phyloP scores from a whole-genome alignment of 2,329 filamentous ascomycete species.

The Fusarium subtropicale region DNA sequence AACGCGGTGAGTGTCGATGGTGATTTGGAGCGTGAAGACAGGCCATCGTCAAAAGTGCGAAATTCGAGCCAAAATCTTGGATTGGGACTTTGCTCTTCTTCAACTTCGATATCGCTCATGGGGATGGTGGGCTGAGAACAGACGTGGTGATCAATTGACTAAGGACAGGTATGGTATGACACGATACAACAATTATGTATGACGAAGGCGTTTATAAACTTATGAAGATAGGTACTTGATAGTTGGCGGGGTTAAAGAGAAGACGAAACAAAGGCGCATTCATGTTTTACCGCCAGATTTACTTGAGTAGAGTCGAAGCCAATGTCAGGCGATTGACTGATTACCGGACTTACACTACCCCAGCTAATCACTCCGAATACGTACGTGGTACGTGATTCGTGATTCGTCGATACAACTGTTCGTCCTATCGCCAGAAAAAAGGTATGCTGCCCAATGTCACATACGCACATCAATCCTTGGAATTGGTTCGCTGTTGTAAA shows the following conservation, averaged over 20 bases:
- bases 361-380: slow-evolving; percentile 26
- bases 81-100: slow-evolving; percentile 44
- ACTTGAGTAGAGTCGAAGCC: background rate
- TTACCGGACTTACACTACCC: slow-evolving; percentile 21
- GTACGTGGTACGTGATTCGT: slow-evolving; percentile 11
- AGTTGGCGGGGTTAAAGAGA: slow-evolving; percentile 22
- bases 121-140: slow-evolving; percentile 12
- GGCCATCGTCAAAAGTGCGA: slow-evolving; percentile 57
- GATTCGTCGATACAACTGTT: slow-evolving; percentile 18
- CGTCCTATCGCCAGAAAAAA: background rate
- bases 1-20: slow-evolving; percentile 45
- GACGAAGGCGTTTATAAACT: background rate
- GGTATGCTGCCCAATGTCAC: background rate
- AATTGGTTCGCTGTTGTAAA: background rate
- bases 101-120: slow-evolving; percentile 39
- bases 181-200: background rate
- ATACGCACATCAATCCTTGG: background rate
- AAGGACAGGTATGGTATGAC: background rate
- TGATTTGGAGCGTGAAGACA: slow-evolving; percentile 35
- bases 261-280: slow-evolving; percentile 26
- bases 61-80: slow-evolving; percentile 61
- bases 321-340: slow-evolving; percentile 42
- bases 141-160: slow-evolving; percentile 15
- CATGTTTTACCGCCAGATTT: slow-evolving; percentile 23
- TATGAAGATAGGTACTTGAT: background rate